These are phyloP conservation scores for Alternaria dauci DNA, from an alignment of 2,329 filamentous ascomycete genomes.

Conservation along the genomic window DNA sequence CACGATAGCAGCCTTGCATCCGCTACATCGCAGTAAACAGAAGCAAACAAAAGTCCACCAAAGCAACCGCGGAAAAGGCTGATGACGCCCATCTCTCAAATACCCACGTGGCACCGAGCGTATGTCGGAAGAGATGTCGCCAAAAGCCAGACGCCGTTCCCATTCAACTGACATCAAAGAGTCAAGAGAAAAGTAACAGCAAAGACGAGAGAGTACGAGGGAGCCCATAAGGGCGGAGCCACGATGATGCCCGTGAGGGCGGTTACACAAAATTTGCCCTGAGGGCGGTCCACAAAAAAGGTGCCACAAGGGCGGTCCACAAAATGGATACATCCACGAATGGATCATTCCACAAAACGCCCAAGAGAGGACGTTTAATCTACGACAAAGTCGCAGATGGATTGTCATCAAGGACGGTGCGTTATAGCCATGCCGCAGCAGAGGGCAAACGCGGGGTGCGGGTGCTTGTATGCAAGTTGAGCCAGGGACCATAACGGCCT, in stretches of 20 bases:
- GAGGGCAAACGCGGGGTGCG: neutral
- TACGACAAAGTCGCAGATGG: neutral
- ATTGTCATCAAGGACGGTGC: too few relatives aligned
- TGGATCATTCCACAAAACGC: neutral
- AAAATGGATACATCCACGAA: neutral
- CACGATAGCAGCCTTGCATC: neutral
- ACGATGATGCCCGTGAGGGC: neutral
- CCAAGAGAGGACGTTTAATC: neutral
- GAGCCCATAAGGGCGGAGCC: neutral
- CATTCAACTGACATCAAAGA: too few relatives aligned
- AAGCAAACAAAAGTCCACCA: neutral
- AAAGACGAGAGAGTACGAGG: too few relatives aligned
- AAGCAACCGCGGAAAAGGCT: too few relatives aligned
- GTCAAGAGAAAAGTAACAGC: too few relatives aligned
- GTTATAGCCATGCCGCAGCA: neutral
- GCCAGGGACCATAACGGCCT: constrained; percentile 41
- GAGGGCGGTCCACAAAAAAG: neutral
- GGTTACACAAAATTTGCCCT: neutral
- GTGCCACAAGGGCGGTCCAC: neutral
- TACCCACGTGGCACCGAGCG: too few relatives aligned
- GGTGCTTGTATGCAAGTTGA: constrained; percentile 31
- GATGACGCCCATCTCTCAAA: too few relatives aligned
- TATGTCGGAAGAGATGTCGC: too few relatives aligned
- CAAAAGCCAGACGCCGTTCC: neutral
- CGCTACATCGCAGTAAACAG: neutral